Evolutionary conservation across 495 filamentous ascomycete species (phyloP).

Genomic region (Lasiosphaeria hispida): DNA sequence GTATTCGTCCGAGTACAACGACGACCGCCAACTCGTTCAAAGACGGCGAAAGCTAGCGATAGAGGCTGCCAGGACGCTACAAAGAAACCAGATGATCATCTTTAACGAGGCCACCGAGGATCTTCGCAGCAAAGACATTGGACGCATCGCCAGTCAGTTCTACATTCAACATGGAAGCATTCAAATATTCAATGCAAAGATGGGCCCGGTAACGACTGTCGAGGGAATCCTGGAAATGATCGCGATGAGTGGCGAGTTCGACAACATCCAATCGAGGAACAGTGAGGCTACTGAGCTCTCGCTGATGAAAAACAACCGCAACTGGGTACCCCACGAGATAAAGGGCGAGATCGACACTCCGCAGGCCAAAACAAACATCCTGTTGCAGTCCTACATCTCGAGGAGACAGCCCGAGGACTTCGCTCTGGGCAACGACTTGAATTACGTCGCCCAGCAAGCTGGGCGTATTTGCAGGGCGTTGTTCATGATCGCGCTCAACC

Average conservation of each 20-base stretch:
- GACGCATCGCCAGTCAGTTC: slow-evolving; percentile 93
- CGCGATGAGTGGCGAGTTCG: slow-evolving; percentile 92
- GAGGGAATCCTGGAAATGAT: slow-evolving; percentile 93
- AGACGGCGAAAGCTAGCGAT: slow-evolving; percentile 80
- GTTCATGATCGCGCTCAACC: slow-evolving; percentile 95
- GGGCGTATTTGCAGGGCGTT: slow-evolving; percentile 90
- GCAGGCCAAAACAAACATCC: slow-evolving; percentile 90
- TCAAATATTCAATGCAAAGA: slow-evolving; percentile 91
- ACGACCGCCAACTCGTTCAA: slow-evolving; percentile 82
- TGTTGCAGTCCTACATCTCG: slow-evolving; percentile 95
- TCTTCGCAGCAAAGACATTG: slow-evolving; percentile 87
- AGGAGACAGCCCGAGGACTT: slow-evolving; percentile 85
- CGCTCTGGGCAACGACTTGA: slow-evolving; percentile 82
- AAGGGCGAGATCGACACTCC: slow-evolving; percentile 71
- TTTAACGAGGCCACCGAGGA: slow-evolving; percentile 93
- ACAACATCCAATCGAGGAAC: slow-evolving; percentile 91
- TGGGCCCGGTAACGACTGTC: slow-evolving; percentile 77
- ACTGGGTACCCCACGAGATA: slow-evolving; percentile 68
- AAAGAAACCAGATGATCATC: slow-evolving; percentile 96
- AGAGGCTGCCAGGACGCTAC: slow-evolving; percentile 78
- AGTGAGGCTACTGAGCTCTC: slow-evolving; percentile 77
- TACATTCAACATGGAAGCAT: slow-evolving; percentile 93
- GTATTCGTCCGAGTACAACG: slow-evolving; percentile 85
- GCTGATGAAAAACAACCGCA: slow-evolving; percentile 54
- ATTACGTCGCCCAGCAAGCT: slow-evolving; percentile 94